Evolutionary conservation across 75 land plant species (phyloP).

Genomic region (Ceratopteris richardii): DNA sequence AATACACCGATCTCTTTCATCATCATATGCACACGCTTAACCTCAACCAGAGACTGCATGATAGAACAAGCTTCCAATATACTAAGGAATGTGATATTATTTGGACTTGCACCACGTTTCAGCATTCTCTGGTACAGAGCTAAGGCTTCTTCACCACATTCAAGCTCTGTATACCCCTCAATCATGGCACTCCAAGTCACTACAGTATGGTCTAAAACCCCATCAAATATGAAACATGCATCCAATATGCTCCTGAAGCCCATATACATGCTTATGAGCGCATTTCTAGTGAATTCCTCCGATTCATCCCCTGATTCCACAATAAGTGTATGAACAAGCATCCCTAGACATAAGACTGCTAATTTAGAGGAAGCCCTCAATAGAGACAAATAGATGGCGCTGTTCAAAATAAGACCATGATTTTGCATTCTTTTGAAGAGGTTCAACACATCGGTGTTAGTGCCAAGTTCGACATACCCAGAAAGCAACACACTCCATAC

Average conservation of each 20-base stretch:
- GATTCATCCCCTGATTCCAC: background rate
- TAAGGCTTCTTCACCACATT: slow-evolving; percentile 12
- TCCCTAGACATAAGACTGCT: background rate
- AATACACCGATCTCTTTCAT: background rate
- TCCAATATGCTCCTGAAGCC: background rate
- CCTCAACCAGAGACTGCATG: background rate
- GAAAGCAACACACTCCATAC: slow-evolving; percentile 3
- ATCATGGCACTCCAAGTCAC: slow-evolving; percentile 45
- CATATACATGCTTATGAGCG: slow-evolving; percentile 10
- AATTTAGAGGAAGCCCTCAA: background rate
- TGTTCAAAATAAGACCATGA: background rate
- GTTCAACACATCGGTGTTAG: background rate
- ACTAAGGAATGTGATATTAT: slow-evolving; percentile 24
- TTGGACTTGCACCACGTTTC: slow-evolving; percentile 9
- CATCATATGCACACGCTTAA: background rate
- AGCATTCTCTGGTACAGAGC: slow-evolving; percentile 28
- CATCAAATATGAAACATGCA: slow-evolving; percentile 1
- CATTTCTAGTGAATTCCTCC: slow-evolving; percentile 7
- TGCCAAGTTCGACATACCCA: background rate
- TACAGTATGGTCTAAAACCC: background rate
- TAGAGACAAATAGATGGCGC: background rate
- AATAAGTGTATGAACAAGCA: background rate
- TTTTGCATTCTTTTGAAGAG: background rate
- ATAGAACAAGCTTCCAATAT: slow-evolving; percentile 28
- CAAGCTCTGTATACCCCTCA: slow-evolving; percentile 22